Conservation (phyloP, 179 eudicot genomes). For the Silene noctiflora region DNA sequence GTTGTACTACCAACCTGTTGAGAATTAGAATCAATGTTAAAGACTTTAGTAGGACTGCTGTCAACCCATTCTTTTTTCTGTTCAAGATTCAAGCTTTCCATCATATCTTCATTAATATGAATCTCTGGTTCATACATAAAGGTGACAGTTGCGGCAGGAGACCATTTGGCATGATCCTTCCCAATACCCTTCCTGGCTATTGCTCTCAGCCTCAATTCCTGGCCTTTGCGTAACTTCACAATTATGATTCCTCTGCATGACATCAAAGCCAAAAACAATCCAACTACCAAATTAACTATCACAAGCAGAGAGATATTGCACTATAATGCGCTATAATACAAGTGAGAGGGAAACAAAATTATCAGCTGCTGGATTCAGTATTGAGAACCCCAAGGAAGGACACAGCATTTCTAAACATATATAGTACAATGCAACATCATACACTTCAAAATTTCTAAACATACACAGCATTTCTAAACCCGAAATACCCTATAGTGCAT, state of each 20-base stretch:
- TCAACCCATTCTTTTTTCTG: constrained; percentile 72
- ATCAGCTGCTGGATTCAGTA: not conserved
- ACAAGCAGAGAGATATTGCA: not conserved
- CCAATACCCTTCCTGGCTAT: constrained; percentile 96
- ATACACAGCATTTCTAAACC: no score
- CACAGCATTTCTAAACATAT: no score
- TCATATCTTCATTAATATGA: constrained; percentile 78
- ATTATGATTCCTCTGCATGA: constrained; percentile 75
- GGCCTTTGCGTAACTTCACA: constrained; percentile 92
- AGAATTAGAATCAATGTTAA: constrained; percentile 66
- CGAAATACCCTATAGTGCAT: no score
- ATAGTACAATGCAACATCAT: no score
- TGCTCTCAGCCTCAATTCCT: constrained; percentile 87
- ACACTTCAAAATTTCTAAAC: no score
- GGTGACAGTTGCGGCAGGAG: constrained; percentile 98
- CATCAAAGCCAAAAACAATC: not conserved
- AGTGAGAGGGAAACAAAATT: not conserved
- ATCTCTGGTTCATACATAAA: constrained; percentile 97
- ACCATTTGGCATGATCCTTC: constrained; percentile 98
- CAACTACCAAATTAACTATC: not conserved
- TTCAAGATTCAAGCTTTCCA: constrained; percentile 67
- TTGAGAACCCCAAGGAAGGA: no score
- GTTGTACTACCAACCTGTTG: constrained; percentile 56
- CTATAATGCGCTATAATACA: no score
- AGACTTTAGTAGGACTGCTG: constrained; percentile 92